Percentiles rank a stretch among this genome's conserved stretches.
These are phyloP conservation scores for Coemansia sp. DNA, from an alignment of 192 early-diverging fungal species.

Conservation along the genomic window DNA sequence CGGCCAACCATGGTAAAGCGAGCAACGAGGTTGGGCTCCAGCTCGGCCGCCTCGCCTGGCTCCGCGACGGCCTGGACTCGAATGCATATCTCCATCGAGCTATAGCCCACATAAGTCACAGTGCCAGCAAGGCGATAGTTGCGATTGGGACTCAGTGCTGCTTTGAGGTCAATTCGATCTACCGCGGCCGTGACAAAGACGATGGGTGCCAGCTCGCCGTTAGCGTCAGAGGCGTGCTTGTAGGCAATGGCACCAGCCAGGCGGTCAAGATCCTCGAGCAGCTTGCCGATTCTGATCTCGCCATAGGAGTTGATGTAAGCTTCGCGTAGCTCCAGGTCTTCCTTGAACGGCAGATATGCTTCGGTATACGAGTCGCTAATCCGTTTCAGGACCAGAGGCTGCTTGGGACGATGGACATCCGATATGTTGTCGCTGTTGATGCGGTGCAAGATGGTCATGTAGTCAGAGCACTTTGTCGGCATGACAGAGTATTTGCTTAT, in stretches of 20 bases:
- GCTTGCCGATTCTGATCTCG: conserved; percentile 76
- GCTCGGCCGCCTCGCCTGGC: conserved; percentile 28
- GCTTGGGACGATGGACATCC: conserved; percentile 30
- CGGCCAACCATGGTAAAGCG: conserved; percentile 90
- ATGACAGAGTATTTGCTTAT: conserved; percentile 56
- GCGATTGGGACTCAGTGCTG: conserved; percentile 62
- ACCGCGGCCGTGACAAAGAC: conserved; percentile 88
- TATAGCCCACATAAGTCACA: conserved; percentile 83
- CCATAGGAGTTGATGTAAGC: conserved; percentile 83
- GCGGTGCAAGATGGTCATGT: conserved; percentile 52
- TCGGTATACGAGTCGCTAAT: conserved; percentile 80
- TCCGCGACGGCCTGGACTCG: conserved; percentile 65
- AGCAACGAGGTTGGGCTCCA: conserved; percentile 70
- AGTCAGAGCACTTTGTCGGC: conserved; percentile 54
- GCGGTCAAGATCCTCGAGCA: conserved; percentile 87
- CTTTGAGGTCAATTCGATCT: conserved; percentile 83
- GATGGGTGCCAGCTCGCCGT: conserved; percentile 61
- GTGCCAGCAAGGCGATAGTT: conserved; percentile 83
- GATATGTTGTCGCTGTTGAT: conserved; percentile 44
- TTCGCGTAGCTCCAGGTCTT: conserved; percentile 71
- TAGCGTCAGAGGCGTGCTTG: conserved; percentile 68
- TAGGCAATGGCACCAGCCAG: conserved; percentile 82
- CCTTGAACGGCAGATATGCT: conserved; percentile 77
- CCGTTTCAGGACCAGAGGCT: conserved; percentile 60
- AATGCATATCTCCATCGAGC: conserved; percentile 87